phyloP scores from a whole-genome alignment of 169 alveolate species.

The Plasmodium billcollinsi region DNA sequence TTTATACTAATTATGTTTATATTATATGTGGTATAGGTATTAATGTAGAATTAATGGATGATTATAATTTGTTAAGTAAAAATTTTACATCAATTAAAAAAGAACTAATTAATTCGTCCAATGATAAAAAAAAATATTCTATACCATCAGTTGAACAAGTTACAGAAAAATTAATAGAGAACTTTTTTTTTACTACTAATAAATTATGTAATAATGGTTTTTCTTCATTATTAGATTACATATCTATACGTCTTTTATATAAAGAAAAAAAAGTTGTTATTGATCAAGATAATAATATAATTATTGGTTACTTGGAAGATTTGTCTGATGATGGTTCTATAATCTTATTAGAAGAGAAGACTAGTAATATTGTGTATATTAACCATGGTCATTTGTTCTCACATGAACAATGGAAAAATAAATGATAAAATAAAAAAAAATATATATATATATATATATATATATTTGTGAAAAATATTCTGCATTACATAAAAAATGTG shows the following conservation, averaged over 20 bases:
- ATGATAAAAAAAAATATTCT: neutral
- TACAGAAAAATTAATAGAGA: constrained; percentile 18
- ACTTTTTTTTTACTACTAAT: constrained; percentile 1
- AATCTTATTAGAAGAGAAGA: neutral
- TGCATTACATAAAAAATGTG: too few species aligned
- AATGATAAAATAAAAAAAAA: neutral
- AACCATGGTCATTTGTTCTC: constrained; percentile 16
- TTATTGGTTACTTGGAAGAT: constrained; percentile 10
- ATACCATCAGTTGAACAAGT: constrained; percentile 62
- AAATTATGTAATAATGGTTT: constrained; percentile 17
- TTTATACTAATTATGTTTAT: constrained; percentile 15
- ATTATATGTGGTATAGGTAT: constrained; percentile 52
- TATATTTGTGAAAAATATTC: too few species aligned
- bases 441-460: neutral
- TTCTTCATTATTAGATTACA: constrained; percentile 8
- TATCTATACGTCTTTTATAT: constrained; percentile 30
- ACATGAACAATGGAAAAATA: constrained; percentile 10
- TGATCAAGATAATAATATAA: constrained; percentile 19
- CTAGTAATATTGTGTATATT: constrained; percentile 8
- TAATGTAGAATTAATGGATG: constrained; percentile 35
- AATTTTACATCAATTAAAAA: constrained; percentile 46
- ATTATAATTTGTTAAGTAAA: neutral
- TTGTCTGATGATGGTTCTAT: constrained; percentile 24
- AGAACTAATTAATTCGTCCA: constrained; percentile 11
- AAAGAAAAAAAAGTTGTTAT: constrained; percentile 5